Conservation (phyloP, 306 rosid genomes). For the Alnus rubra region DNA sequence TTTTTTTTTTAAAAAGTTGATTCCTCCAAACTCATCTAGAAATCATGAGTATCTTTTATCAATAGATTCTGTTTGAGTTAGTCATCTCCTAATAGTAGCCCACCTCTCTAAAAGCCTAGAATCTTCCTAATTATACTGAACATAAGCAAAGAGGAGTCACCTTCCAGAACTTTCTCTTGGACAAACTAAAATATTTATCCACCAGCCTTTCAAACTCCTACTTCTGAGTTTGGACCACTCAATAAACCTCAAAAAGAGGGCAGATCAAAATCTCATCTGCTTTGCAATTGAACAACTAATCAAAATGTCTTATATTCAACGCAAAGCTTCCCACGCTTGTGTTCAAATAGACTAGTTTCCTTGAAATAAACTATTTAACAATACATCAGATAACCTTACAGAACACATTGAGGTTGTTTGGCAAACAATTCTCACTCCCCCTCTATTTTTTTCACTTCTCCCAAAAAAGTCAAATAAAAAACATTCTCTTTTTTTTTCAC, state of each 20-base stretch:
- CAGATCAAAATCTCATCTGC: background rate
- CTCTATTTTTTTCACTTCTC: too few species aligned
- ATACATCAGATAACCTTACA: too few species aligned
- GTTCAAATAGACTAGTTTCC: background rate
- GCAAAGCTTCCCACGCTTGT: background rate
- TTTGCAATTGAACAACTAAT: background rate
- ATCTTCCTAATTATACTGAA: background rate
- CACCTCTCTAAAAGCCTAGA: background rate
- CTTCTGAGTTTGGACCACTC: background rate
- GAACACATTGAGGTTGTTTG: too few species aligned
- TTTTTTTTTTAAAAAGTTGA: background rate
- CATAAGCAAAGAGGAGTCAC: background rate
- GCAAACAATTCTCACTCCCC: too few species aligned
- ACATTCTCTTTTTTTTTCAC: too few species aligned
- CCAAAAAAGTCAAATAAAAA: too few species aligned
- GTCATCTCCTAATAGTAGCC: background rate
- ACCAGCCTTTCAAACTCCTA: background rate
- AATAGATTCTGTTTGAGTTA: background rate
- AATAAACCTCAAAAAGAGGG: background rate
- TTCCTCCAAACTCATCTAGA: background rate
- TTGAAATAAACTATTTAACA: too few species aligned
- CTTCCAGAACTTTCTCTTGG: background rate
- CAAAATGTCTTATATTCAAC: too few species aligned
- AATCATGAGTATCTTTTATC: background rate
- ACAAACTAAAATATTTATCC: background rate